Percentiles rank a stretch among this genome's conserved stretches.
Conservation (phyloP, 805 yeast species). For the Saccharomycopsis synnaedendra region DNA sequence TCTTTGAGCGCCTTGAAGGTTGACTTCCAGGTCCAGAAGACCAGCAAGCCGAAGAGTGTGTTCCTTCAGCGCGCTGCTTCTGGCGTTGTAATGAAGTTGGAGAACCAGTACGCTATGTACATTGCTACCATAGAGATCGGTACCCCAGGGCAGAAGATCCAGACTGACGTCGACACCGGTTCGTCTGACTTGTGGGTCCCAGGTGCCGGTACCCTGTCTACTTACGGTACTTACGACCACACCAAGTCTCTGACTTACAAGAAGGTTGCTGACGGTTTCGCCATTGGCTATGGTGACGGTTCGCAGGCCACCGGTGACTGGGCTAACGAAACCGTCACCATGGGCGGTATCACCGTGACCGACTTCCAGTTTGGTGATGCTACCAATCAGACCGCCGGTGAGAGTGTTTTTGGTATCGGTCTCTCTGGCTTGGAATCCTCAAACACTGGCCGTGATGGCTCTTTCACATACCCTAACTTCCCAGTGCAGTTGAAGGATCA, state of each 20-base stretch:
- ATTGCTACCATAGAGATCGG: constrained; percentile 26
- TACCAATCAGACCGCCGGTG: constrained; percentile 12
- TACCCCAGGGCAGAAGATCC: constrained; percentile 30
- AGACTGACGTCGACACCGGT: constrained; percentile 37
- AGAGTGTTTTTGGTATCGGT: constrained; percentile 69
- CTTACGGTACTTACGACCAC: constrained; percentile 28
- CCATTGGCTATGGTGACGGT: constrained; percentile 36
- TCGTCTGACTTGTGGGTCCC: constrained; percentile 38
- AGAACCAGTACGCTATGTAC: constrained; percentile 33
- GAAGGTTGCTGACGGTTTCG: constrained; percentile 24
- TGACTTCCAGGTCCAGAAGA: constrained; percentile 8
- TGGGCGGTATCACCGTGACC: constrained; percentile 13
- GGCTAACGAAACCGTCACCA: constrained; percentile 38
- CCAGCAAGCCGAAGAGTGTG: background rate
- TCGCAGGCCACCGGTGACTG: constrained; percentile 39
- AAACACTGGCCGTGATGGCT: constrained; percentile 41
- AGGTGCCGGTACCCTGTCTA: constrained; percentile 12
- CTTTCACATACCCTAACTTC: constrained; percentile 18
- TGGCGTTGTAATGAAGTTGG: constrained; percentile 18
- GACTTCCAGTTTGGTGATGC: constrained; percentile 12
- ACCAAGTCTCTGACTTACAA: constrained; percentile 25
- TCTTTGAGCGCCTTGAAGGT: constrained; percentile 9
- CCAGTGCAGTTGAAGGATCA: constrained; percentile 25
- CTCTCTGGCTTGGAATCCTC: constrained; percentile 46
- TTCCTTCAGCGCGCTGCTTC: background rate